Evolutionary conservation across 257 asterid genomes (phyloP), one percentile per base, ranked within the genome.

Genomic region (Handroanthus guayacan): DNA sequence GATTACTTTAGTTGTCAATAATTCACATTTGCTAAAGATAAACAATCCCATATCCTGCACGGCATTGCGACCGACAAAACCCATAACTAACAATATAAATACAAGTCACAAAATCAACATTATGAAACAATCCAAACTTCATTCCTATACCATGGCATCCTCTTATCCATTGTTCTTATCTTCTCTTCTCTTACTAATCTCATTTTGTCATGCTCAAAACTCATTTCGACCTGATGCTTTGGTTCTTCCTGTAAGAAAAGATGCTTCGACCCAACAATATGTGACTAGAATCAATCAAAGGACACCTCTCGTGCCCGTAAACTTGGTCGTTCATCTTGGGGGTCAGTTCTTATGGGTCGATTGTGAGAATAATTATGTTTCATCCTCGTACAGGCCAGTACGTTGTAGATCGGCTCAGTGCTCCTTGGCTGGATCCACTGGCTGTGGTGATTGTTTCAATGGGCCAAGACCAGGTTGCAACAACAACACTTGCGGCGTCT

Each of bases 311-410:
- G 86, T 90, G 13, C 82, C 91, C 36, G 78, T 86, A 1, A 82
- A 63, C 75, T 88, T 90, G 11, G 89, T 79, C 39, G 83, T 92
- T 16, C 90, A 92, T 79, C 92, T 90, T 9, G 97, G 97, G 0
- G 96, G 96, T 41, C 82, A 74, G 9, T 85, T 79, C 77, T 43
- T 88, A 31, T 88, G 96, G 96, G 87, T 90, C 43, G 91, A 92
- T 37, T 92, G 96, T 76, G 96, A 90, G 2, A 78, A 47, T 45
- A 72, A 75, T 79, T 92, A 86, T 36, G 82, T 80, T 0, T 86
- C 93, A 0, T 89, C 97, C 5, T 45, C 95, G 0, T 89, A 89
- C 51, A 74, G 88, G 10, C 86, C 95, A 1, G 90, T 67, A n/a
- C 83, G 76, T 3, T 92, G 97, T 62, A 75, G 89, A 0, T 83